Evolutionary conservation across 208 protist species (phyloP).

Genomic region (Blastocrithidia nonstop): DNA sequence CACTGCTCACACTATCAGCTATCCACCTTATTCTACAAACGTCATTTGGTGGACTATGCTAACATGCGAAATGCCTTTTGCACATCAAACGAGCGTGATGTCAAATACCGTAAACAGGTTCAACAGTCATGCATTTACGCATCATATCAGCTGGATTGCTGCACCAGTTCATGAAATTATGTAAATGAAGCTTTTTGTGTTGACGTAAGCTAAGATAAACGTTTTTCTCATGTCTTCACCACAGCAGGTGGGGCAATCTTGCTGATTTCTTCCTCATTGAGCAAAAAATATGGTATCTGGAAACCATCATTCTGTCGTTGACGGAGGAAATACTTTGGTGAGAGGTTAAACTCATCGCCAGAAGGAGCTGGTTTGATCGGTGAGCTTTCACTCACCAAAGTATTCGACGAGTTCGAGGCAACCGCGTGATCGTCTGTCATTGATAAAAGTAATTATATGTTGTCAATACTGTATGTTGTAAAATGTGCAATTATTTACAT

Average conservation of each 20-base stretch:
- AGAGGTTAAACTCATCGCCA: slow-evolving; percentile 18
- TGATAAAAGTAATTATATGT: background rate
- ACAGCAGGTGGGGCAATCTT: slow-evolving; percentile 52
- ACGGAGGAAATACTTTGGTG: slow-evolving; percentile 47
- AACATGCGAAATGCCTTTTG: slow-evolving; percentile 54
- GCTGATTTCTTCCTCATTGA: slow-evolving; percentile 24
- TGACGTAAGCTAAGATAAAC: slow-evolving; percentile 25
- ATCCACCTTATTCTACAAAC: slow-evolving; percentile 30
- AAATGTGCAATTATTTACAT: slow-evolving; percentile 2
- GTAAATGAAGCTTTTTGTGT: slow-evolving; percentile 17
- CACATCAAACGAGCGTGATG: slow-evolving; percentile 43
- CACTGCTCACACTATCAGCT: slow-evolving; percentile 40
- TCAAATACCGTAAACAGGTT: slow-evolving; percentile 50
- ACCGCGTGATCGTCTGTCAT: too few relatives aligned
- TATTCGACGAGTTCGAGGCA: background rate
- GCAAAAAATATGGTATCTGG: slow-evolving; percentile 65
- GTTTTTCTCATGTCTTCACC: slow-evolving; percentile 64
- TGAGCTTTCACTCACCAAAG: background rate
- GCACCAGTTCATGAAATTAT: slow-evolving; percentile 21
- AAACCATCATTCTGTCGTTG: slow-evolving; percentile 57
- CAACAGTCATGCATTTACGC: slow-evolving; percentile 35
- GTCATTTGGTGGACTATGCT: slow-evolving; percentile 52
- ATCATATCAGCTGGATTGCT: slow-evolving; percentile 36
- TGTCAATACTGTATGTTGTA: background rate
- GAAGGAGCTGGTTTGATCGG: background rate